Base-by-base conservation (phyloP, 768 basidiomycete genomes). In the Phlegmacium glaucopus region DNA sequence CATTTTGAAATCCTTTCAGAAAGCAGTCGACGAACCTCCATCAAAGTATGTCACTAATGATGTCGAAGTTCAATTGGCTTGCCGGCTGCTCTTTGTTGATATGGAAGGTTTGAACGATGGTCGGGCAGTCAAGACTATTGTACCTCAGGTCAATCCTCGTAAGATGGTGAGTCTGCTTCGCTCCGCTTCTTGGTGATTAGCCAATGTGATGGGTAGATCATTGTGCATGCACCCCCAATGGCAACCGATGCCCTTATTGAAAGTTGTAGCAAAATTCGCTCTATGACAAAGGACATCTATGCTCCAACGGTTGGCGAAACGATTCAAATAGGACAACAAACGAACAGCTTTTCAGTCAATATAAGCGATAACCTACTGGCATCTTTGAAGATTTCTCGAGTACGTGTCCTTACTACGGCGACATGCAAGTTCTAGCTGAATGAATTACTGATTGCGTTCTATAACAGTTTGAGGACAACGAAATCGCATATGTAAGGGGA, bases 81-180 rank as follows among this genome's bases (percentile, higher is more conserved):
- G 95, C 57, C 82, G 87, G 4, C 68, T 98, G 25, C 79, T 94
- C 39, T 98, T 90, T 58, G 83, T 98, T 39, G 95, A 99, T 60
- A 84, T 98, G 80, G 96, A 98, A 60, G 96, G 96, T 26, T 70
- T 95, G 44, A 94, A 94, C 57, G 96, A 99, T 58, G 95, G 95
- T 2, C 89, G 95, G 50, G 94, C 96, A 1, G 85, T 96, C 50
- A 97, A 97, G 66, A 94, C 90, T 0, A 96, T 99, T 53, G 85
- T 98, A 4, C 91, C 95, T 3, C 91, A 96, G 71, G 83, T 99
- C 51, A 94, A 95, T 59, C 96, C 96, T 26, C 79, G 96, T 15
- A 94, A 94, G 74, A 84, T 98, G 82, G 95, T 94, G 46, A 38
- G 74, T 68, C 22, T 22, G 1, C 9, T 6, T 8, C 28, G 26